Conservation (phyloP, 257 asterid genomes). For the Rehmannia glutinosa region DNA sequence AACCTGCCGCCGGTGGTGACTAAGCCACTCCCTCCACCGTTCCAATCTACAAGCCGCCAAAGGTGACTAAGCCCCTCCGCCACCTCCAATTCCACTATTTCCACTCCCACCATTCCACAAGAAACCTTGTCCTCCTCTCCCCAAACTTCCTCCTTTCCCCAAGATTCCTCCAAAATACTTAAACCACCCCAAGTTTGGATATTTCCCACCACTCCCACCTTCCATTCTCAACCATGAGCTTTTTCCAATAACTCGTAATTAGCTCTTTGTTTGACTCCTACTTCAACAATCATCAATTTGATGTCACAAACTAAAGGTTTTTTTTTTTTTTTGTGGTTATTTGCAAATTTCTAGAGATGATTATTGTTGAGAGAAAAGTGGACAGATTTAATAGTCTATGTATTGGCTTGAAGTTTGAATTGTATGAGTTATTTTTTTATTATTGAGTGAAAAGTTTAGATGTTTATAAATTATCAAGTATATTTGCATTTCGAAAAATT, state of each 20-base stretch:
- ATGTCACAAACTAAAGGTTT: constrained; percentile 1
- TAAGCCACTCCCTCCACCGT: constrained; percentile 34
- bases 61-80: constrained; percentile 14
- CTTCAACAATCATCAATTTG: constrained; percentile 10
- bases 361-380: background rate
- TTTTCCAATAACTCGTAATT: background rate
- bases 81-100: constrained; percentile 23
- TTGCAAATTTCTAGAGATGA: background rate
- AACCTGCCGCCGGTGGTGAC: constrained; percentile 3
- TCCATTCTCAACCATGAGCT: constrained; percentile 26
- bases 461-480: too few species aligned
- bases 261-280: too few species aligned
- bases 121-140: constrained; percentile 60
- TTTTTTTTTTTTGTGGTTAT: background rate
- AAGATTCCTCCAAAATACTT: constrained; percentile 50
- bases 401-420: background rate
- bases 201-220: constrained; percentile 63
- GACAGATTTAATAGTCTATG: background rate
- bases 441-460: constrained; percentile 12
- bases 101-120: constrained; percentile 46
- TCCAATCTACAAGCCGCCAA: constrained; percentile 22
- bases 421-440: constrained; percentile 17
- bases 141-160: constrained; percentile 54
- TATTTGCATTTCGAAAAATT: background rate
- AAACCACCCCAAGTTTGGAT: constrained; percentile 57